These are phyloP conservation scores for Paramarasmius palmivorus DNA, from an alignment of 1,284 basidiomycete species.

Conservation along the genomic window DNA sequence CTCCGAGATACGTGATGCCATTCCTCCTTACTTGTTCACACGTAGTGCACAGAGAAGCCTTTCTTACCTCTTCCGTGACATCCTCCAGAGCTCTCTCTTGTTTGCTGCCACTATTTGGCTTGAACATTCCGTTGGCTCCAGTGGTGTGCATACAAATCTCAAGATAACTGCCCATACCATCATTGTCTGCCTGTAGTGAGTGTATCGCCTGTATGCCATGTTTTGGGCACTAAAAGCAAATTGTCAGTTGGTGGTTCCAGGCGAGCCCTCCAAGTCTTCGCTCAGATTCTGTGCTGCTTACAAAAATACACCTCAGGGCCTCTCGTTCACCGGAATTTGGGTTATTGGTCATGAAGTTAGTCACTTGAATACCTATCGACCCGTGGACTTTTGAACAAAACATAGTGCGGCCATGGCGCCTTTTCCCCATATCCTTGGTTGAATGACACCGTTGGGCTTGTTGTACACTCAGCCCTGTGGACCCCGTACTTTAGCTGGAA, in stretches of 20 bases:
- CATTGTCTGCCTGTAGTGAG: neutral
- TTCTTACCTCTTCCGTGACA: slow-evolving; percentile 37
- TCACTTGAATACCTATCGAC: neutral
- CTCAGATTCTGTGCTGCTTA: too few relatives aligned
- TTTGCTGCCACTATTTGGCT: neutral
- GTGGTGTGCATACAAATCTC: neutral
- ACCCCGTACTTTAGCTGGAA: slow-evolving; percentile 58
- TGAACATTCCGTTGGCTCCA: too few relatives aligned
- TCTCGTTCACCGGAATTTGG: slow-evolving; percentile 54
- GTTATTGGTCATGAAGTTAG: slow-evolving; percentile 58
- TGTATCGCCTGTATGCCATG: neutral
- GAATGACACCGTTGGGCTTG: slow-evolving; percentile 42
- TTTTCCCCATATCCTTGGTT: slow-evolving; percentile 27
- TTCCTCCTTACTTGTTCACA: slow-evolving; percentile 31
- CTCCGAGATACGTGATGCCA: neutral
- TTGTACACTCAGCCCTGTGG: slow-evolving; percentile 47
- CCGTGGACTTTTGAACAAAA: too few relatives aligned
- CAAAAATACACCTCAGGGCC: neutral
- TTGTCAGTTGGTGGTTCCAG: slow-evolving; percentile 4
- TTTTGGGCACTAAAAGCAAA: too few relatives aligned
- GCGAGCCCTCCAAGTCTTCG: neutral
- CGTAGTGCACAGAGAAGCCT: slow-evolving; percentile 36
- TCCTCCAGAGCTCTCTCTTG: neutral
- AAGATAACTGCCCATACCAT: neutral
- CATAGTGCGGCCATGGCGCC: slow-evolving; percentile 35